Percentiles rank a stretch among this genome's conserved stretches.
Evolutionary conservation across 2,329 filamentous ascomycete genomes (phyloP).

Genomic region (Diaporthe ampelina): DNA sequence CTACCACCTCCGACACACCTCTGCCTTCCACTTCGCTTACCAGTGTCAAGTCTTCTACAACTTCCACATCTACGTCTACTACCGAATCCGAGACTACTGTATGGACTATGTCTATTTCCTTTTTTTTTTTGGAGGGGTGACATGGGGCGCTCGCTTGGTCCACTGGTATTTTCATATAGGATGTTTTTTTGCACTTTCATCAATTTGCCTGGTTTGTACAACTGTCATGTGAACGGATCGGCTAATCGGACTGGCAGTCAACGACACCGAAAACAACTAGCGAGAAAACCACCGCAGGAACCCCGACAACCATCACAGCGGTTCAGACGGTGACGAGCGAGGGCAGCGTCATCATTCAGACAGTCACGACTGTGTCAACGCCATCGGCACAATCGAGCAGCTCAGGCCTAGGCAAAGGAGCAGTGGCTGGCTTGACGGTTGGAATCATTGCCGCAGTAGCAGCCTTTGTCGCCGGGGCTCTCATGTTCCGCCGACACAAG

Average conservation of each 20-base stretch:
- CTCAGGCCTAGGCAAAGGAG: conserved; percentile 59
- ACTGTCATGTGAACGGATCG: not conserved
- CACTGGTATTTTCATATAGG: not conserved
- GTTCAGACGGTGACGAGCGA: conserved; percentile 69
- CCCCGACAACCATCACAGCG: conserved; percentile 46
- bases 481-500: conserved; percentile 52
- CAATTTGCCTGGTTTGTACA: not conserved
- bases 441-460: conserved; percentile 56
- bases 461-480: conserved; percentile 52
- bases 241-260: conserved; percentile 41
- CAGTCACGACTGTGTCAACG: conserved; percentile 67
- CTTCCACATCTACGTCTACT: conserved; percentile 35
- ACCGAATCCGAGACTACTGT: conserved; percentile 33
- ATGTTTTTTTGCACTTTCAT: not conserved
- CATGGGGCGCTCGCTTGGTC: not conserved
- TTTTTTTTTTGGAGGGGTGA: not conserved
- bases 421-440: conserved; percentile 66
- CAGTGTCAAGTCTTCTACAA: conserved; percentile 41
- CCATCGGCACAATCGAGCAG: conserved; percentile 41
- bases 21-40: conserved; percentile 47
- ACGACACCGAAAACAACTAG: conserved; percentile 44
- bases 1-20: conserved; percentile 47
- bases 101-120: conserved; percentile 25
- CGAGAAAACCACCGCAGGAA: conserved; percentile 48
- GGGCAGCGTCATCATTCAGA: conserved; percentile 61